Evolutionary conservation across 345 rosid species (phyloP).

Genomic region (Erodium maritimum): DNA sequence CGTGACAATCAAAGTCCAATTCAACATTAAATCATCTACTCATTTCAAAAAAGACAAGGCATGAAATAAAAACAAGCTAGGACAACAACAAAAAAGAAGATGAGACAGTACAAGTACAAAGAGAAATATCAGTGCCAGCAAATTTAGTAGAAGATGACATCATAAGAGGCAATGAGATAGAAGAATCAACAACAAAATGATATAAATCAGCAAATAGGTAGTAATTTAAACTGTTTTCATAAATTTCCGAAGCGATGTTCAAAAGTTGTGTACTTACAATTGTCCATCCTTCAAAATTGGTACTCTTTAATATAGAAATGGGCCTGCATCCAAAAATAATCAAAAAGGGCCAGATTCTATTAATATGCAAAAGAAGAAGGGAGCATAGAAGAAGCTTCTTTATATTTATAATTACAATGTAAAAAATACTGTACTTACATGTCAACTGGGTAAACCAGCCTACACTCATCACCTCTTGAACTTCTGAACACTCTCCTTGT

Average conservation of each 20-base stretch:
- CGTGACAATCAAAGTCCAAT: no score
- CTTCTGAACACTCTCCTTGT: slow-evolving; percentile 61
- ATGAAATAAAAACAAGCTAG: no score
- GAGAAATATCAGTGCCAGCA: not conserved
- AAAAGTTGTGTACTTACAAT: slow-evolving; percentile 44
- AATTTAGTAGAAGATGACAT: not conserved
- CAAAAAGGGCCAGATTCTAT: not conserved
- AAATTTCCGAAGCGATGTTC: not conserved
- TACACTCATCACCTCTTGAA: slow-evolving; percentile 57
- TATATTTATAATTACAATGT: no score
- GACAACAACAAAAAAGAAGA: no score
- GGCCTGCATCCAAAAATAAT: slow-evolving; percentile 54
- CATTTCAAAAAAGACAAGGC: no score
- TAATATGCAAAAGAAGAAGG: no score
- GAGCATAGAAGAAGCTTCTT: not conserved
- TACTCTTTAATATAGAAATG: slow-evolving; percentile 75
- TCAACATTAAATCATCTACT: not conserved
- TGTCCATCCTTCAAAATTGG: slow-evolving; percentile 80
- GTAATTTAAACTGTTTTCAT: not conserved
- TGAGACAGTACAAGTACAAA: no score
- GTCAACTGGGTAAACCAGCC: slow-evolving; percentile 70
- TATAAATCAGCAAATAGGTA: not conserved
- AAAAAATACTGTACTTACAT: slow-evolving; percentile 28
- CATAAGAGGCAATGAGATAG: not conserved
- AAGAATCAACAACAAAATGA: not conserved